Percentiles rank a stretch among this genome's conserved stretches.
Conservation (phyloP, 176 grass and related monocot species). For the Echinochloa phyllopogon region DNA sequence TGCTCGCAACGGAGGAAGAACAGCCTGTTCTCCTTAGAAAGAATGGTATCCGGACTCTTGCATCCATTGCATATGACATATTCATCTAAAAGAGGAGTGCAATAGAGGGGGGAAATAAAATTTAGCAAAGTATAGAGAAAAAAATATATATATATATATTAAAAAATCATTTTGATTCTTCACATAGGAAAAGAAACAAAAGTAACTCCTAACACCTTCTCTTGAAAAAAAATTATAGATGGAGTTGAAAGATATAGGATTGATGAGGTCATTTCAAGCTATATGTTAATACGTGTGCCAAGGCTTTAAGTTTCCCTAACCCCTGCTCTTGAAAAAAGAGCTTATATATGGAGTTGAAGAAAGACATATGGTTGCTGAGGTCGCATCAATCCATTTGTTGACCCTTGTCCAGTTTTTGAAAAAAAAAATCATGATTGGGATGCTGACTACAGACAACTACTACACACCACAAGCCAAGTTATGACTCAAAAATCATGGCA, state of each 20-base stretch:
- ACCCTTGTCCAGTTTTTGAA: not conserved
- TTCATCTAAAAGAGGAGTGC: slow-evolving; percentile 63
- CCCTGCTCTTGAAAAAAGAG: slow-evolving; percentile 12
- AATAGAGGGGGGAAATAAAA: not conserved
- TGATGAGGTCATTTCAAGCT: not conserved
- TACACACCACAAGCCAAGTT: not conserved
- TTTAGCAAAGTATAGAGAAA: not conserved
- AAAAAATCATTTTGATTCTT: not conserved
- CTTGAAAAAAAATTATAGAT: not conserved
- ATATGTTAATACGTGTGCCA: not conserved
- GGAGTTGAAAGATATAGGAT: slow-evolving; percentile 11
- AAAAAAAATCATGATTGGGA: not conserved
- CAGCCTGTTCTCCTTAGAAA: slow-evolving; percentile 96
- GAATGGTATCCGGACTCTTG: slow-evolving; percentile 98
- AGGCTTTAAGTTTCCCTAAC: not conserved
- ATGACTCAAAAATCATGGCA: slow-evolving; percentile 29
- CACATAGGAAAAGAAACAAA: not conserved
- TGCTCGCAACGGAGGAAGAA: slow-evolving; percentile 98
- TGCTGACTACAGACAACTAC: not conserved
- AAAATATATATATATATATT: not conserved
- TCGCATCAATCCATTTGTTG: not conserved
- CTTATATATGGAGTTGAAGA: not conserved
- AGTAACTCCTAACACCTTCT: not conserved
- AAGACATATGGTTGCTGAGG: slow-evolving; percentile 12
- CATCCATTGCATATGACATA: slow-evolving; percentile 99